Evolutionary conservation across 805 yeast species (phyloP).

Genomic region (Wickerhamomyces strasburgensis): DNA sequence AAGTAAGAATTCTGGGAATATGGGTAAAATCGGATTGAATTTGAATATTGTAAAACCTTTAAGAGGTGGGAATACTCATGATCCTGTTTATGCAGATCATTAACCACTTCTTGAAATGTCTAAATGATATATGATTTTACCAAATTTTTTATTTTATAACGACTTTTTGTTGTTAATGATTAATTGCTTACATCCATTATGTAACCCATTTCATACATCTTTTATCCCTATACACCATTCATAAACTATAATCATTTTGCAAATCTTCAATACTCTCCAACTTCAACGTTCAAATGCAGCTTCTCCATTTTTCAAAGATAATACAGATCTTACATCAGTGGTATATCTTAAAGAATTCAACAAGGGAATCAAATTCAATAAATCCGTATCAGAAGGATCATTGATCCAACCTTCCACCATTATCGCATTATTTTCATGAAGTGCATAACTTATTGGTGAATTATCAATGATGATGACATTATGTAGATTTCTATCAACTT

Average conservation of each 20-base stretch:
- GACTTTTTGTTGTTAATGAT: no score
- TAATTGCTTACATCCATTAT: no score
- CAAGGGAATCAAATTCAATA: constrained; percentile 77
- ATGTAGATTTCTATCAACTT: constrained; percentile 49
- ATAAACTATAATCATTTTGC: background rate
- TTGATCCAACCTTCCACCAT: constrained; percentile 97
- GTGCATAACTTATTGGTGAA: constrained; percentile 83
- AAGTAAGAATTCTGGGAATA: background rate
- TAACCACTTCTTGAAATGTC: background rate
- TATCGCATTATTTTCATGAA: constrained; percentile 83
- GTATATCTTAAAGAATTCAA: constrained; percentile 70
- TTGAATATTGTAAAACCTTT: constrained; percentile 58
- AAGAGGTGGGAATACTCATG: constrained; percentile 34
- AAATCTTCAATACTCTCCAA: background rate
- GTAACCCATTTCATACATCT: background rate
- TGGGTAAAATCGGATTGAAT: constrained; percentile 44
- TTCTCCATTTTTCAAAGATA: constrained; percentile 74
- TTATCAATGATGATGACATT: constrained; percentile 81
- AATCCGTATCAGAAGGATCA: constrained; percentile 86
- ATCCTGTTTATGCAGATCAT: constrained; percentile 1
- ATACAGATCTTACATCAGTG: constrained; percentile 75
- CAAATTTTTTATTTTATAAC: no score
- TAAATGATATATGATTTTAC: no score
- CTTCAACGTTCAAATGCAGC: constrained; percentile 42
- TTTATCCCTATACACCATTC: no score